Conservation (phyloP, 139 green algal genomes). For the Ostreobium quekettii region DNA sequence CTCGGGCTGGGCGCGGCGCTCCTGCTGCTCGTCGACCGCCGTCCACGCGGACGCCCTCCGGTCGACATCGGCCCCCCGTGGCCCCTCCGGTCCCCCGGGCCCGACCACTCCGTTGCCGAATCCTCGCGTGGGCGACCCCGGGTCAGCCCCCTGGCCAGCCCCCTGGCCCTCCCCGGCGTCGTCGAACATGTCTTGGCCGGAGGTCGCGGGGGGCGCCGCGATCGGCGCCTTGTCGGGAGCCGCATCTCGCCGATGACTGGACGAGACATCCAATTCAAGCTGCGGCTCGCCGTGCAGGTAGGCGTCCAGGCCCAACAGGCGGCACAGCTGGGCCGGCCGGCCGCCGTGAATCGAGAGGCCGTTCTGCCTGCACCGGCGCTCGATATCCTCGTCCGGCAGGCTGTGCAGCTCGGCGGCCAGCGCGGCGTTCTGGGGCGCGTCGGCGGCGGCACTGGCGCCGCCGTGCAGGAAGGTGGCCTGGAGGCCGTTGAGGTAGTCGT, state of each 20-base stretch:
- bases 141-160: slow-evolving; percentile 11
- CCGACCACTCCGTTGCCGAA: background rate
- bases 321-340: slow-evolving; percentile 26
- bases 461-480: slow-evolving; percentile 58
- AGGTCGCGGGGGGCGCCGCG: background rate
- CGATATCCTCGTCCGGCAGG: slow-evolving; percentile 50
- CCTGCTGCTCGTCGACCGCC: slow-evolving; percentile 53
- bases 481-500: slow-evolving; percentile 82
- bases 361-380: slow-evolving; percentile 42
- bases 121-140: slow-evolving; percentile 10
- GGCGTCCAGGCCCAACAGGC: slow-evolving; percentile 29
- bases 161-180: background rate
- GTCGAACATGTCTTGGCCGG: background rate
- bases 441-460: background rate
- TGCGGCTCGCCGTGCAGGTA: slow-evolving; percentile 18
- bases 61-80: slow-evolving; percentile 11
- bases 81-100: background rate
- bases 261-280: background rate
- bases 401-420: slow-evolving; percentile 46
- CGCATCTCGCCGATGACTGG: background rate
- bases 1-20: slow-evolving; percentile 28
- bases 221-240: background rate
- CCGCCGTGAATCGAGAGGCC: slow-evolving; percentile 50
- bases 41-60: slow-evolving; percentile 38
- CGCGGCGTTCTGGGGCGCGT: background rate